A percentile compares a stretch with the other conserved stretches of the same genome.
Evolutionary conservation across 768 basidiomycete species (phyloP).

Genomic region (Lactarius hengduanensis): DNA sequence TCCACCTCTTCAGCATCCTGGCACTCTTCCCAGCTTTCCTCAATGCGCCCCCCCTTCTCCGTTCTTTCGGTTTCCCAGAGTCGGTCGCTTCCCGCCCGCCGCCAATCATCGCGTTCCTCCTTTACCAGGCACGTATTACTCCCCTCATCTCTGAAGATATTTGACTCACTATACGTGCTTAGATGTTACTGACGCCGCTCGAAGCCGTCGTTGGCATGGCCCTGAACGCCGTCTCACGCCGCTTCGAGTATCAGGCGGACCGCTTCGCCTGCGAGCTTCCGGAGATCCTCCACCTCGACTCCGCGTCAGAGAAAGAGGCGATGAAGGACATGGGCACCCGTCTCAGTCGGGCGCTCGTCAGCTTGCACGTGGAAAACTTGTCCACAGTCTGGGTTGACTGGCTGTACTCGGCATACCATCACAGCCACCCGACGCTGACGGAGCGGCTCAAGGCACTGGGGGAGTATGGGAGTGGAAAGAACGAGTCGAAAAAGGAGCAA

Average conservation of each 20-base stretch:
- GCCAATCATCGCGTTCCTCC: slow-evolving; percentile 80
- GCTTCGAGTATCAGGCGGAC: slow-evolving; percentile 94
- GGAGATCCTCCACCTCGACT: slow-evolving; percentile 27
- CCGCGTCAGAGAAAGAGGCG: slow-evolving; percentile 45
- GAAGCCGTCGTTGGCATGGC: slow-evolving; percentile 69
- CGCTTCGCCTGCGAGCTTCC: slow-evolving; percentile 77
- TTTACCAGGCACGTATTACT: slow-evolving; percentile 65
- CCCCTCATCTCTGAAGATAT: not conserved
- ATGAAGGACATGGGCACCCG: slow-evolving; percentile 87
- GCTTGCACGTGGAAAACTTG: slow-evolving; percentile 89
- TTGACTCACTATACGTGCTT: not conserved
- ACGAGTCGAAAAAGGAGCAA: slow-evolving; percentile 38
- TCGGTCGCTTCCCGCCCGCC: slow-evolving; percentile 64
- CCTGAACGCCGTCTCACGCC: slow-evolving; percentile 80
- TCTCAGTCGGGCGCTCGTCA: slow-evolving; percentile 77
- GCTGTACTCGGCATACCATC: slow-evolving; percentile 95
- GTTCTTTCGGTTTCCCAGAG: slow-evolving; percentile 77
- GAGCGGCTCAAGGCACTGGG: slow-evolving; percentile 87
- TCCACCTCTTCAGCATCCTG: slow-evolving; percentile 86
- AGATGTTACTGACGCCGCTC: slow-evolving; percentile 81
- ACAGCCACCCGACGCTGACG: slow-evolving; percentile 92
- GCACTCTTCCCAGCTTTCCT: slow-evolving; percentile 90
- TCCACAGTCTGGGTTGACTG: slow-evolving; percentile 94
- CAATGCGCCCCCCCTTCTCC: slow-evolving; percentile 71
- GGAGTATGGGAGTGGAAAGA: slow-evolving; percentile 26